phyloP scores from a whole-genome alignment of 2,329 filamentous ascomycete species.

The Hymenoscyphus albidus region DNA sequence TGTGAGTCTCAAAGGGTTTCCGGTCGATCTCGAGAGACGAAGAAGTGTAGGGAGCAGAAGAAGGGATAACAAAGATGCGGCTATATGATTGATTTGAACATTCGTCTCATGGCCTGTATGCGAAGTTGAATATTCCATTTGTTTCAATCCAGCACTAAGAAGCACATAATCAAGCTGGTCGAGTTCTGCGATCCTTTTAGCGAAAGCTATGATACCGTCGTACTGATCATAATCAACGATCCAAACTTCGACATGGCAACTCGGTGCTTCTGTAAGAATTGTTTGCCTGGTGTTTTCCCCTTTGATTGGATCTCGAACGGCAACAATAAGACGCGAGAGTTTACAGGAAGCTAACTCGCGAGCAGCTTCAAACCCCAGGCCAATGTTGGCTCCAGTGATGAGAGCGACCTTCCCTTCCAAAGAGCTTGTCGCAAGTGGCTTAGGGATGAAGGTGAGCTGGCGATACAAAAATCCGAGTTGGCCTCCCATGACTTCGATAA shows the following conservation, averaged over 20 bases:
- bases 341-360: background rate
- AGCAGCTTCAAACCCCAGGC: background rate
- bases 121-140: background rate
- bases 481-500: background rate
- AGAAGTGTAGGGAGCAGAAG: background rate
- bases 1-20: background rate
- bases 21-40: background rate
- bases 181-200: background rate
- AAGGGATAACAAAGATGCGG: background rate
- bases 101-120: background rate
- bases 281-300: background rate
- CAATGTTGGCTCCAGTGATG: background rate
- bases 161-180: background rate
- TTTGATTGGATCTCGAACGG: background rate
- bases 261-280: background rate
- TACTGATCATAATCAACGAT: slow-evolving; percentile 1
- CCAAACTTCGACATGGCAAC: slow-evolving; percentile 32
- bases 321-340: slow-evolving; percentile 50
- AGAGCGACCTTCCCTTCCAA: slow-evolving; percentile 32
- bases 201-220: slow-evolving; percentile 6
- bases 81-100: background rate
- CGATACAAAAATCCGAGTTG: background rate
- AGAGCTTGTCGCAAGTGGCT: slow-evolving; percentile 36
- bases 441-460: background rate
- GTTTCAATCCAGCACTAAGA: background rate